Percentiles rank a stretch among this genome's conserved stretches.
These are phyloP conservation scores for Hevea brasiliensis DNA, from an alignment of 345 rosid genomes.

Conservation along the genomic window DNA sequence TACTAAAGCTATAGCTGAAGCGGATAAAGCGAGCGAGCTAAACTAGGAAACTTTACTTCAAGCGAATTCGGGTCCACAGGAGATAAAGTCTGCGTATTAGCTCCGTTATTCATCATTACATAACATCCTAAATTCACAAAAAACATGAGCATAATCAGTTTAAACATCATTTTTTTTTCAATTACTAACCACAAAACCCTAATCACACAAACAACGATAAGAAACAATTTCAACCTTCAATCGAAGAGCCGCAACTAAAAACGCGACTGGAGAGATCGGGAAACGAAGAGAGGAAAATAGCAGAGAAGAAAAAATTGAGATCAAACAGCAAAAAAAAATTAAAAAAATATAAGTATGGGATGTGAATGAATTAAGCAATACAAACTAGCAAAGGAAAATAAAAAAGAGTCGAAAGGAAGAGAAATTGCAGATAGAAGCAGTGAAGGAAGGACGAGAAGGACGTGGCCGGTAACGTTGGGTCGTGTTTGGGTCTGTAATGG, in stretches of 20 bases:
- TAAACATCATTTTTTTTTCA: no score
- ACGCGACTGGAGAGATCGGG: conserved; percentile 11
- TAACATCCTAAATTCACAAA: conserved; percentile 42
- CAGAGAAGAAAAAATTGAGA: conserved; percentile 16
- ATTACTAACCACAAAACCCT: conserved; percentile 30
- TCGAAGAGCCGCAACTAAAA: background rate
- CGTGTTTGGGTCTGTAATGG: background rate
- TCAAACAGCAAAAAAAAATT: conserved; percentile 1
- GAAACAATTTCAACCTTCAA: conserved; percentile 12
- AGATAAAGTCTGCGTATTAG: conserved; percentile 53
- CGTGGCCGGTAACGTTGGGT: background rate
- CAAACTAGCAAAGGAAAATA: no score
- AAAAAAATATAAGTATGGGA: background rate
- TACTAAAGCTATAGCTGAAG: background rate
- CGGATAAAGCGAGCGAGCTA: background rate
- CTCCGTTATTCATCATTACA: conserved; percentile 79
- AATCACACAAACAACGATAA: background rate
- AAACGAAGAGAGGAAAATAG: conserved; percentile 6
- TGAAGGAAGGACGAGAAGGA: background rate
- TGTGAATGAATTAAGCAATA: background rate
- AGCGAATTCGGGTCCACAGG: conserved; percentile 58
- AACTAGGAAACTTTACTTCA: conserved; percentile 48
- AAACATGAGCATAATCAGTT: background rate
- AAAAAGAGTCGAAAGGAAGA: no score
- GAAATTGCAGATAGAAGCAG: background rate